Evolutionary conservation across 192 early-diverging fungal species (phyloP).

Genomic region (Diversispora epigaea): DNA sequence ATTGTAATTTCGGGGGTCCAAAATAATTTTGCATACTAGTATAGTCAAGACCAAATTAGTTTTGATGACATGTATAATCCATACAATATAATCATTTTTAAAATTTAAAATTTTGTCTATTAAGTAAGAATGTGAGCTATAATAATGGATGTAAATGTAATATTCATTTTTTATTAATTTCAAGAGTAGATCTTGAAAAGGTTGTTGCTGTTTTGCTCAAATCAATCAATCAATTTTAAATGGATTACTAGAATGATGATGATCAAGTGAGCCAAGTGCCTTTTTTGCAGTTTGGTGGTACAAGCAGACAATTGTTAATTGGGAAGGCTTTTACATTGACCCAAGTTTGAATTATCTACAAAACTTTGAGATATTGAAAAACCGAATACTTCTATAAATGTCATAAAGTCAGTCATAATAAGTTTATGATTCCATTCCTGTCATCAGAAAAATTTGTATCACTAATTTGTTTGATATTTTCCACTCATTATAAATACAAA

Average conservation of each 20-base stretch:
- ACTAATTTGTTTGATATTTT: conserved; percentile 4
- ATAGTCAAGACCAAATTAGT: too few species aligned
- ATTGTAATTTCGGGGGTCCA: too few species aligned
- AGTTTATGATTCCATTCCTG: conserved; percentile 27
- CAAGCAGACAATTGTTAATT: conserved; percentile 27
- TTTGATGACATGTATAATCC: too few species aligned
- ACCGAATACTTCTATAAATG: conserved; percentile 5
- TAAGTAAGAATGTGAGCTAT: conserved; percentile 6
- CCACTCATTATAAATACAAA: conserved; percentile 28
- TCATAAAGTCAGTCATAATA: conserved; percentile 26
- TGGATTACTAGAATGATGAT: conserved; percentile 23
- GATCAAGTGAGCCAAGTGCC: conserved; percentile 27
- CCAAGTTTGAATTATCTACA: conserved; percentile 23
- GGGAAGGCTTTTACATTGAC: conserved; percentile 23
- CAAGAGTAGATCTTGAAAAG: conserved; percentile 23
- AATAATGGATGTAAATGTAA: conserved; percentile 26
- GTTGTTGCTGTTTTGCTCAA: neutral
- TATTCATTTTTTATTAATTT: conserved; percentile 20
- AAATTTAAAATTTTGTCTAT: conserved; percentile 28
- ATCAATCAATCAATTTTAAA: conserved; percentile 34
- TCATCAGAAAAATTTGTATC: conserved; percentile 14
- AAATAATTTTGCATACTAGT: too few species aligned
- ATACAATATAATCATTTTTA: conserved; percentile 19
- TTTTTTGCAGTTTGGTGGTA: conserved; percentile 34
- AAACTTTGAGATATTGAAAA: conserved; percentile 23